Evolutionary conservation across 1,284 basidiomycete genomes (phyloP).

Genomic region (Marasmius fiardii): DNA sequence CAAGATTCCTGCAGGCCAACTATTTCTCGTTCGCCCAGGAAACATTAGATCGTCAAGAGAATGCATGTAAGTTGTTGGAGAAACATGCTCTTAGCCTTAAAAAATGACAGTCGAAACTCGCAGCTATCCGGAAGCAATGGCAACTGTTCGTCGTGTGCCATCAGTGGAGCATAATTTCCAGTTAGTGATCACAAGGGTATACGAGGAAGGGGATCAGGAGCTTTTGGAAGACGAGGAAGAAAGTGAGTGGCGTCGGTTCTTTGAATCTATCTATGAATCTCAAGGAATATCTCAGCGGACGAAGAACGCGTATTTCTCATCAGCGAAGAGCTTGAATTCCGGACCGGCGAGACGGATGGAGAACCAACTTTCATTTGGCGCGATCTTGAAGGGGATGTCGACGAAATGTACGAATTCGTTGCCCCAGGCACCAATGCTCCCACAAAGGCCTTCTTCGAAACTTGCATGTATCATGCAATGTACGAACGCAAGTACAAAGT

Average conservation of each 20-base stretch:
- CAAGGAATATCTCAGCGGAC: conserved; percentile 53
- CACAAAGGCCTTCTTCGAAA: conserved; percentile 86
- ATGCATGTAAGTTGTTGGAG: conserved; percentile 82
- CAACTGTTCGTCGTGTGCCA: conserved; percentile 85
- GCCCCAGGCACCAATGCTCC: conserved; percentile 79
- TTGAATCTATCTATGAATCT: background rate
- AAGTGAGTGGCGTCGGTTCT: conserved; percentile 51
- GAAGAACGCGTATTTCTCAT: conserved; percentile 93
- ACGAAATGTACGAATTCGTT: conserved; percentile 83
- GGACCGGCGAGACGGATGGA: conserved; percentile 74
- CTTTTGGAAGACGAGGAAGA: conserved; percentile 94
- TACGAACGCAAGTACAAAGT: conserved; percentile 86
- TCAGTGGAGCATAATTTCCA: conserved; percentile 90
- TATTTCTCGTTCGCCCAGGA: conserved; percentile 89
- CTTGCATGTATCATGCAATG: conserved; percentile 92
- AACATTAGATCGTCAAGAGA: conserved; percentile 90
- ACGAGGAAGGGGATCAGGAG: conserved; percentile 94
- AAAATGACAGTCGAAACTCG: background rate
- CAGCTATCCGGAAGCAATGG: conserved; percentile 95
- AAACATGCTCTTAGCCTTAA: conserved; percentile 7
- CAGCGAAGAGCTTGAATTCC: conserved; percentile 84
- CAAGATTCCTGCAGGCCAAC: conserved; percentile 89
- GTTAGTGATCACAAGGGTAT: conserved; percentile 94
- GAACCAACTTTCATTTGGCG: conserved; percentile 86
- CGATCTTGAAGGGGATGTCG: conserved; percentile 80